Percentiles rank a stretch among this genome's conserved stretches.
Conservation (phyloP, 176 grass and related monocot genomes). For the Oryza nivara region DNA sequence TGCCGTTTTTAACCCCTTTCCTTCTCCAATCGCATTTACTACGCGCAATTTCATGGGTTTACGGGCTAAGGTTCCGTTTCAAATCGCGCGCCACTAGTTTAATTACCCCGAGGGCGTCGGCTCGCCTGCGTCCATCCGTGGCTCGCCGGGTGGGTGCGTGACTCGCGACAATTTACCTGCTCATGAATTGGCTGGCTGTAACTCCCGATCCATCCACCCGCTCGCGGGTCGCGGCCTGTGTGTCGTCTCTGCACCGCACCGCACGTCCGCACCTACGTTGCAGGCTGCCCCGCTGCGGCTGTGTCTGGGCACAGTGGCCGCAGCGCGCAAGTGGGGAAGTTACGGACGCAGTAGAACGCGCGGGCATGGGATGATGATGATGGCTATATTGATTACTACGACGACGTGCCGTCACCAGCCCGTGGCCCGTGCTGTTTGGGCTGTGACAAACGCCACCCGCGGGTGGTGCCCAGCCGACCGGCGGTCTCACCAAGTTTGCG, state of each 20-base stretch:
- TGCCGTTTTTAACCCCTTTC: conserved; percentile 24
- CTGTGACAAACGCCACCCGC: background rate
- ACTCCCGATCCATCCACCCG: conserved; percentile 1
- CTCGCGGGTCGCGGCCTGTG: background rate
- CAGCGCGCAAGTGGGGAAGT: conserved; percentile 29
- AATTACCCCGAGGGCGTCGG: conserved; percentile 35
- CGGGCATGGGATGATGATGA: background rate
- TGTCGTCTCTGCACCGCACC: background rate
- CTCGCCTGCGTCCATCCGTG: conserved; percentile 1
- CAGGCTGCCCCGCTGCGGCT: conserved; percentile 13
- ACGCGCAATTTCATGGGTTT: conserved; percentile 14
- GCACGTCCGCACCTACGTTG: background rate
- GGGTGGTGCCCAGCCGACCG: background rate
- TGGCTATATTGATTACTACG: background rate
- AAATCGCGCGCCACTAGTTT: conserved; percentile 47
- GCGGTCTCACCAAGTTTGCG: background rate
- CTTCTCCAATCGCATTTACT: conserved; percentile 35
- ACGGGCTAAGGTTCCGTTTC: conserved; percentile 37
- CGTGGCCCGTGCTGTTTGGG: background rate
- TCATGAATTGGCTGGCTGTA: background rate
- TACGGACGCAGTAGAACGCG: background rate
- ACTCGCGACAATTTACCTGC: background rate
- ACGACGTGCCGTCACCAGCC: background rate
- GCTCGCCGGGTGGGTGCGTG: background rate
- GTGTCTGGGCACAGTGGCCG: conserved; percentile 30